Evolutionary conservation across 257 asterid genomes (phyloP), one percentile per base, ranked within the genome.

Genomic region (Thymus mandschuricus): DNA sequence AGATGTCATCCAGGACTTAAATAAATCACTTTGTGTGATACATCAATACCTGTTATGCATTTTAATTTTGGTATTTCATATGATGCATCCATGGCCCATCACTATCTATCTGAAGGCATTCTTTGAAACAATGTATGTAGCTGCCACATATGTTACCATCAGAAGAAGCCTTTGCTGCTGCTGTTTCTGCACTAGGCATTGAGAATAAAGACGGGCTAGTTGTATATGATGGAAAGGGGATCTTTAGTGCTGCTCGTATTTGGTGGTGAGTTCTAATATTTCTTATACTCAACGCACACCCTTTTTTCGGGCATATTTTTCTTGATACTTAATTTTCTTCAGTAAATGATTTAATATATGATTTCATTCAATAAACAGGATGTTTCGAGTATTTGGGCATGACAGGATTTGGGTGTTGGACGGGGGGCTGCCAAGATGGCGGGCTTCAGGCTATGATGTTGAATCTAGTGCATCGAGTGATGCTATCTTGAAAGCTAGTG

Each of bases 401-500:
- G 96, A 92, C 58, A 85, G 80, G 75, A 83, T 95, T 71, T 88
- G 99, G 97, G 99, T 92, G 77, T 85, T 95, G 81, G 98, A 95
- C 73, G 89, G 98, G 67, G 97, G 97, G 59, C 81, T 93, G 75
- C 94, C 98, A 6, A 91, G 91, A 68, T 93, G 98, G 98, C 96
- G 98, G 73, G 91, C 88, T 48, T 82, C 96, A 41, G 98, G 96
- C 64, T 84, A 66, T 60, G 88, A 84, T 61, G 88, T 84, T 46
- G 99, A 95, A 85, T 95, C 99, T 66, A 95, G 99, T 77, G 99
- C 99, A 7, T 92, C 99, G 52, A 77, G 98, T 70, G 98, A 92
- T 83, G 84, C 90, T 66, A 95, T 95, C 79, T 79, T 95, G 82
- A 95, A 95, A 83, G 98, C 97, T 71, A 95, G 99, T 78, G 98